Base-by-base conservation (phyloP, 495 filamentous ascomycete species). In the Aspergillus conjunctus region DNA sequence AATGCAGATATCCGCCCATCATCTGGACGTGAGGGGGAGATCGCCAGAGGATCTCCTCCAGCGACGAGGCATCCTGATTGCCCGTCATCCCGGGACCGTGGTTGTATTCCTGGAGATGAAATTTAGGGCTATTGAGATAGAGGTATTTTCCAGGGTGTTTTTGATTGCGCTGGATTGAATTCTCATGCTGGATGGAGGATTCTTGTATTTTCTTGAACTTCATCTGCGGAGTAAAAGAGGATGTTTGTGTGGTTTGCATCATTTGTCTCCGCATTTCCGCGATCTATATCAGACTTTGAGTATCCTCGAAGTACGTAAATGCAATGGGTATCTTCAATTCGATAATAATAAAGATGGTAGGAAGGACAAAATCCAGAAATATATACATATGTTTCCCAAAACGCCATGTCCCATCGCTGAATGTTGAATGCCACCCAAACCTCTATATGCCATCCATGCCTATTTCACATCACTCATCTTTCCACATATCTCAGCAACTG, bases 31-130 rank as follows among this genome's bases (percentile, higher is more conserved):
- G 74, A 37, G 77, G 76, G 22, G 86, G 86, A 30, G 81, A 80
- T 53, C 81, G 81, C 88, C 89, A 93, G 75, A 87, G 83, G 60
- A 91, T 90, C 74, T 93, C 90, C 75, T 92, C 90, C 67, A 91
- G 77, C 7, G 85, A 80, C 14, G 58, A 49, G 22, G 83, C 77
- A 62, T 88, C 87, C 68, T 85, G 84, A 68, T 56, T 63, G 26
- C 62, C 68, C 39, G 74, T 76, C 71, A 75, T 72, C 15, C 21
- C 20, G 39, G 14, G 10, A 6, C 4, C 45, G 11, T 32, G 15
- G 32, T 48, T 21, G 17, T 48, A 33, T 12, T 2, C 9, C n/a
- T 22, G 17, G 6, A 18, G 20, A 5, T 22, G 9, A 21, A 21
- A 8, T 34, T 15, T 17, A 2, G 33, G 4, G 17, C 15, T 43